Conservation (phyloP, 768 basidiomycete species). For the Pleurotus salmoneostramineus region DNA sequence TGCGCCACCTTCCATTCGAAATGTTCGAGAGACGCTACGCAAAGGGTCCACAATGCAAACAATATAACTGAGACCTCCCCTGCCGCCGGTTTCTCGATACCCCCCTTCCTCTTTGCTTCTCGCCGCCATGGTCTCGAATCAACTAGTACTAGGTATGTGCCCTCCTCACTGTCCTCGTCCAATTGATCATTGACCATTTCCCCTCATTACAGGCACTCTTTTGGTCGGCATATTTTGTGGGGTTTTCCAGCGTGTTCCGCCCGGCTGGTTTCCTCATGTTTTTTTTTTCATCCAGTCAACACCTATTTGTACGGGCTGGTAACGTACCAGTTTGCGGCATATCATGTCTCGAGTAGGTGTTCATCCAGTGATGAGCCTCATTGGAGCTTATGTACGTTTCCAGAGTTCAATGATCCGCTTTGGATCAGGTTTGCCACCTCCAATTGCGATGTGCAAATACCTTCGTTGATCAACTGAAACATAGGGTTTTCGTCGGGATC, state of each 20-base stretch:
- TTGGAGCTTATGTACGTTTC: not conserved
- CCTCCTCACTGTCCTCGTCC: not conserved
- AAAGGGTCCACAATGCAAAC: not conserved
- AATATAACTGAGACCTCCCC: not conserved
- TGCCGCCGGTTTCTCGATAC: not conserved
- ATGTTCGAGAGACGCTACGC: not conserved
- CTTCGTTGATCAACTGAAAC: no score
- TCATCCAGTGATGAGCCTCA: not conserved
- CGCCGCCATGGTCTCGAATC: not conserved
- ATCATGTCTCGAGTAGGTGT: slow-evolving; percentile 9
- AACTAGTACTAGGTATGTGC: not conserved
- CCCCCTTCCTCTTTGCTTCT: not conserved
- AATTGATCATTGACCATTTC: not conserved
- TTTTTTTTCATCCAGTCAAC: slow-evolving; percentile 9
- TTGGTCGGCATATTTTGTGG: slow-evolving; percentile 19
- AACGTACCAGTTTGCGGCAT: slow-evolving; percentile 12
- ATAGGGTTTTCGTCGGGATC: slow-evolving; percentile 1
- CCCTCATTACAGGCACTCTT: slow-evolving; percentile 13
- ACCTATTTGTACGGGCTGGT: slow-evolving; percentile 15
- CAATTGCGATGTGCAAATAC: no score
- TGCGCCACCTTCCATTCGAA: slow-evolving; percentile 1
- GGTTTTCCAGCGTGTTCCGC: not conserved
- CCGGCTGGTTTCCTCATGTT: not conserved
- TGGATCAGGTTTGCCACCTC: slow-evolving; percentile 6
- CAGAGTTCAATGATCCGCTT: slow-evolving; percentile 8